A percentile compares a stretch with the other conserved stretches of the same genome.
Evolutionary conservation across 2,329 filamentous ascomycete species (phyloP).

Genomic region (Scytalidium sp.): DNA sequence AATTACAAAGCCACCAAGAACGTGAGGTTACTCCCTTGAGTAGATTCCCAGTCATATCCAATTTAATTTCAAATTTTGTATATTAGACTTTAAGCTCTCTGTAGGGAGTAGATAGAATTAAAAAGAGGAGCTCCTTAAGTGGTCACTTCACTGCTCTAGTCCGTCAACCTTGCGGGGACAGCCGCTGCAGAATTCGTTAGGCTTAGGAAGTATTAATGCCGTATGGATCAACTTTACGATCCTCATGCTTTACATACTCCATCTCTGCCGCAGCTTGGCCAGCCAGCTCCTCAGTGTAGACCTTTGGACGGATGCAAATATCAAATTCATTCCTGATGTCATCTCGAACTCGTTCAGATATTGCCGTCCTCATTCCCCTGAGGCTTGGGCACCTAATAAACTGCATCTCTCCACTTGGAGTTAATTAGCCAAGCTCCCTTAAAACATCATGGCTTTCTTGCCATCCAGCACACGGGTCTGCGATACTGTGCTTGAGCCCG

Average conservation of each 20-base stretch:
- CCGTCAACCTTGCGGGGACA: no score
- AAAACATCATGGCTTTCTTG: not conserved
- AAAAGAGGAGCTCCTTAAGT: no score
- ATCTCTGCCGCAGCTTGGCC: not conserved
- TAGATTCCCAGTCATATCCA: no score
- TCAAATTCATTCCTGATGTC: not conserved
- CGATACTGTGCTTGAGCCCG: not conserved
- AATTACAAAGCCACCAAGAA: no score
- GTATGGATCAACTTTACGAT: not conserved
- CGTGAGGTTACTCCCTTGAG: no score
- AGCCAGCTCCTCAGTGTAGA: not conserved
- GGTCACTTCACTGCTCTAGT: no score
- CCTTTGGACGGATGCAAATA: not conserved
- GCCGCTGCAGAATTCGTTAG: no score
- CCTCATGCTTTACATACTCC: not conserved
- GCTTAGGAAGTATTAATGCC: not conserved
- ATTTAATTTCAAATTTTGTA: no score
- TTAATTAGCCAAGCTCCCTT: not conserved
- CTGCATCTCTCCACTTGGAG: not conserved
- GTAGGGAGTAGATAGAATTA: no score
- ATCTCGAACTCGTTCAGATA: not conserved
- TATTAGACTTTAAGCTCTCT: no score
- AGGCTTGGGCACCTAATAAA: not conserved
- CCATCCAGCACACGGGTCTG: not conserved
- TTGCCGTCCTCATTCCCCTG: not conserved